Evolutionary conservation across 441 rosid species (phyloP).

Genomic region (Codiaeum variegatum): DNA sequence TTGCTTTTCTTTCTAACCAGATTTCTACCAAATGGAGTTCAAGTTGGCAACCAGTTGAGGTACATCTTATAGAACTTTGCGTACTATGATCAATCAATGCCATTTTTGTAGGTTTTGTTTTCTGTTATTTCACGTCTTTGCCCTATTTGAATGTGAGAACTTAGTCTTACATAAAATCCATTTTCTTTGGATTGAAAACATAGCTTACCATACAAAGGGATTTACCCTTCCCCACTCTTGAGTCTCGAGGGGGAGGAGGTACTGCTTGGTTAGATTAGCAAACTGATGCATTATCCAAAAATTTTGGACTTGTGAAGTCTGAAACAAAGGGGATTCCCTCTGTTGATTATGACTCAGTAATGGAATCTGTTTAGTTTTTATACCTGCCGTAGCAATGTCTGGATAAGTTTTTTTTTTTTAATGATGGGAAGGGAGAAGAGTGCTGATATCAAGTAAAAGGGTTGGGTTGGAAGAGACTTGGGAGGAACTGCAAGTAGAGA

Average conservation of each 20-base stretch:
- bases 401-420: not conserved
- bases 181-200: not conserved
- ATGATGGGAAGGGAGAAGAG: not conserved
- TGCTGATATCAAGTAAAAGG: not conserved
- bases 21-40: conserved; percentile 50
- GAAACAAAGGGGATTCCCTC: not conserved
- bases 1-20: conserved; percentile 33
- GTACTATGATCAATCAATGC: not conserved
- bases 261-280: not conserved
- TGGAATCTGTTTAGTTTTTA: not conserved
- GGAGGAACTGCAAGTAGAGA: not conserved
- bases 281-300: not conserved
- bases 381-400: not conserved
- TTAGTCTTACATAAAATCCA: not conserved
- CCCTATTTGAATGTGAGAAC: not conserved
- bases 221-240: not conserved
- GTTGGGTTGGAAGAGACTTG: not conserved
- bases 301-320: not conserved
- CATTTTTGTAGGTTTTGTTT: not conserved
- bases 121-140: not conserved
- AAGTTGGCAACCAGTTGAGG: conserved; percentile 83
- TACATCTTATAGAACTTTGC: conserved; percentile 30
- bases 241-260: not conserved
- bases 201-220: not conserved
- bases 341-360: not conserved